Evolutionary conservation across 1,284 basidiomycete species (phyloP), one percentile per base, ranked within the genome.

Genomic region (Ustilago xerochloae): DNA sequence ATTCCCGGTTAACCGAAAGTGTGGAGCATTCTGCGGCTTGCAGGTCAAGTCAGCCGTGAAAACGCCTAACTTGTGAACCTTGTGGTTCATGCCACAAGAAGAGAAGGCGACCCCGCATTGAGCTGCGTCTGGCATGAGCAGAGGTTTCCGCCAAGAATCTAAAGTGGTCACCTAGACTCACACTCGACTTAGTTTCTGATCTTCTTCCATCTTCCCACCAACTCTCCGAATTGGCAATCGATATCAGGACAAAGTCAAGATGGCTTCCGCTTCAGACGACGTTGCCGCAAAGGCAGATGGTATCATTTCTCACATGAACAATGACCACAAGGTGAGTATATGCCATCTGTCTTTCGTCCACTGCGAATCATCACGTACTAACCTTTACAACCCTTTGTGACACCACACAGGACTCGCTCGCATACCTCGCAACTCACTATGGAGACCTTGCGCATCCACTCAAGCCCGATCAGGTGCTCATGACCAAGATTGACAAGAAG

Each of bases 291-390:
- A 75, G 63, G 62, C 66, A 22, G 72, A 65, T 13, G 63, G 63
- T 29, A 69, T 75, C 35, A 50, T 69, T 39, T 66, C 66, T 16
- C 66, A 75, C 60, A 75, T 75, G 72, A 75, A 75, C 72, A 75
- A 66, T 24, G 72, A 69, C 24, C 72, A 75, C 63, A 63, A 70
- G 72, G 72, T 75, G 30, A 46, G 66, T 24, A 10, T 26, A n/a
- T n/a, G n/a, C n/a, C n/a, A n/a, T n/a, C n/a, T n/a, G n/a, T 33
- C 33, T 35, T 35, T 35, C 9, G 9, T 36, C 12, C 22, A 20
- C 38, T 41, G 6, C 38, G 18, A 16, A 2, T 16, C 26, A 20
- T 10, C 5, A n/a, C 22, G 24, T 16, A 29, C n/a, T 26, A 29
- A 12, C 26, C 15, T 8, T 10, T 15, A 12, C 13, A n/a, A n/a